Evolutionary conservation across 305 asterid species (phyloP), one percentile per base, ranked within the genome.

Genomic region (Solanum hybrid): DNA sequence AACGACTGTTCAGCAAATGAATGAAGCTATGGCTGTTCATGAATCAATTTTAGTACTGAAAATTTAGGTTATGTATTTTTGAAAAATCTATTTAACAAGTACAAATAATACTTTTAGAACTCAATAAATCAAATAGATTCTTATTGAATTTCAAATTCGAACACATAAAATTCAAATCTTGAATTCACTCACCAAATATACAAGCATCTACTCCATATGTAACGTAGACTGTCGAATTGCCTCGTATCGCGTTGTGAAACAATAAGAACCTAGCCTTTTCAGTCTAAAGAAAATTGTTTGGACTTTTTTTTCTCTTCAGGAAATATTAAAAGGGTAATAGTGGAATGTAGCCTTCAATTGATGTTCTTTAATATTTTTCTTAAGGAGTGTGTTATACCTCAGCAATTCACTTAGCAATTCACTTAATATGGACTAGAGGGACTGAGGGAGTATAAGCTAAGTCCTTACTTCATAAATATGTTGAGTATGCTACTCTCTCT

Each of bases 21-120:
- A 84, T 12, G 84, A 81, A 88, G 88, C 90, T 45, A 45, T 89
- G 86, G 88, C 19, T 84, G 75, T 84, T 84, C 87, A 77, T 34
- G 35, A 35, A n/a, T 78, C 85, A 10, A 22, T 36, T 78, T 22
- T 22, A n/a, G 85, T 42, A 35, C 19, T 5, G 31, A 78, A 17
- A 77, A 34, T 19, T 34, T 17, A 56, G 24, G 69, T 17, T 17
- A 6, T 51, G 64, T 15, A 15, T 51, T 15, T 51, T 15, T 51
- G 22, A 51, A 51, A 51, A 51, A 51, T 51, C n/a, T 51, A 51
- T 51, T 51, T 6, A 51, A 6, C 66, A 51, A 51, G 66, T 56
- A 56, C 10, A 56, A 17, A 17, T 51, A 6, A 15, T 51, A 51
- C 2, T 15, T 51, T 51, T 51, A 15, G 4, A 15, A 51, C n/a